phyloP scores from a whole-genome alignment of 2,329 filamentous ascomycete species.

The Hysterium pulicare region DNA sequence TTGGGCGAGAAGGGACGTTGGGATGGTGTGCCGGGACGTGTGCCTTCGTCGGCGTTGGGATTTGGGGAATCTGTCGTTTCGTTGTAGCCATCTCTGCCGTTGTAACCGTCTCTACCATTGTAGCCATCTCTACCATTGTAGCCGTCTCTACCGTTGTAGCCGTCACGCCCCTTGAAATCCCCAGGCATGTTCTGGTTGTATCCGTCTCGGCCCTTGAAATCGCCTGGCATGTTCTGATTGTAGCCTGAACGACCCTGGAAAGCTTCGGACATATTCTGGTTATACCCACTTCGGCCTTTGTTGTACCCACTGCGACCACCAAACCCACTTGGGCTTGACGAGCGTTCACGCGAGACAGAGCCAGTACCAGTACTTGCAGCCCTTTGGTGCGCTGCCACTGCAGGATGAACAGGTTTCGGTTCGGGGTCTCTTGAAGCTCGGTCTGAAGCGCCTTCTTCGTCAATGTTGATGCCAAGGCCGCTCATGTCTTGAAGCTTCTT shows the following conservation, averaged over 20 bases:
- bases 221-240: constrained; percentile 22
- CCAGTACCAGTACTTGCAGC: constrained; percentile 24
- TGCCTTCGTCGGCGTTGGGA: constrained; percentile 18
- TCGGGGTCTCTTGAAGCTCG: constrained; percentile 28
- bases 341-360: constrained; percentile 21
- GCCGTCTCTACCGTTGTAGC: constrained; percentile 31
- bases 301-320: constrained; percentile 28
- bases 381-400: constrained; percentile 25
- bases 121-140: constrained; percentile 17
- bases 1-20: constrained; percentile 26
- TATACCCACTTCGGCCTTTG: constrained; percentile 32
- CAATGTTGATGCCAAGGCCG: constrained; percentile 33
- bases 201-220: constrained; percentile 25
- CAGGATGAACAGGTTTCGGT: constrained; percentile 24
- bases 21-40: constrained; percentile 29
- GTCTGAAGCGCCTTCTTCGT: constrained; percentile 20
- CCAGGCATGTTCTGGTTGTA: constrained; percentile 25
- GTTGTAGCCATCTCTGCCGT: constrained; percentile 29
- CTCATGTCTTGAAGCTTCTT: constrained; percentile 25
- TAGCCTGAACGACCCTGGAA: constrained; percentile 26
- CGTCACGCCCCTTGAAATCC: constrained; percentile 27
- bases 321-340: constrained; percentile 30
- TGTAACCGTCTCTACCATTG: constrained; percentile 20
- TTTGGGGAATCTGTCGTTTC: constrained; percentile 24
- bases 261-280: constrained; percentile 12